phyloP scores from a whole-genome alignment of 2,329 filamentous ascomycete species.

The Hirsutella thompsonii region DNA sequence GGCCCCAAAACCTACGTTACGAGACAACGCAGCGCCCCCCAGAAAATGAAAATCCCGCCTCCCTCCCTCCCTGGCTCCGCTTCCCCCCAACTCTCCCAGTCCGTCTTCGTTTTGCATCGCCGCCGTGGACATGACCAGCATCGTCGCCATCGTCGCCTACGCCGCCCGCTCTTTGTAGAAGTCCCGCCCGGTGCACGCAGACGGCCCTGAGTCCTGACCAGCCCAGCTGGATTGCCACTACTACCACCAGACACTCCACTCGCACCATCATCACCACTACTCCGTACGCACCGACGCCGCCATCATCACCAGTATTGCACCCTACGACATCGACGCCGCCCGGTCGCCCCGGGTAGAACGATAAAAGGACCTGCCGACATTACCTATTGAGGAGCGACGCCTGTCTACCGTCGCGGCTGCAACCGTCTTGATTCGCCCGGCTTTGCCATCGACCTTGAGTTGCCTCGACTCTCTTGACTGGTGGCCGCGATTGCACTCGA shows the following conservation, averaged over 20 bases:
- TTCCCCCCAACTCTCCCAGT: slow-evolving; percentile 10
- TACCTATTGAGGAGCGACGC: too few species aligned
- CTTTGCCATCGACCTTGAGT: too few species aligned
- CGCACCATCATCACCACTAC: background rate
- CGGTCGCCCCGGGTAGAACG: too few species aligned
- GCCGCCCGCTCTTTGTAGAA: background rate
- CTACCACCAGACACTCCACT: slow-evolving; percentile 1
- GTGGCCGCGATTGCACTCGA: background rate
- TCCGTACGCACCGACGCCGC: background rate
- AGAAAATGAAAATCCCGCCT: slow-evolving; percentile 16
- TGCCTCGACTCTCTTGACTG: too few species aligned
- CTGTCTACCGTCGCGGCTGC: too few species aligned
- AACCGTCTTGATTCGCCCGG: too few species aligned
- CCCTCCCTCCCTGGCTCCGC: slow-evolving; percentile 13
- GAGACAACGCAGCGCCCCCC: slow-evolving; percentile 20
- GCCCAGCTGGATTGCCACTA: slow-evolving; percentile 2
- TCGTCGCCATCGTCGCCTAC: slow-evolving; percentile 1
- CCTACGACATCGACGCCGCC: too few species aligned
- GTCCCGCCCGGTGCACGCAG: background rate
- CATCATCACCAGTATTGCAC: background rate
- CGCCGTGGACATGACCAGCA: slow-evolving; percentile 11
- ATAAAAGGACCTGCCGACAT: too few species aligned
- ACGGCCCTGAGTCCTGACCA: background rate
- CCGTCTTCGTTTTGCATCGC: slow-evolving; percentile 11
- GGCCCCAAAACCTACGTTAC: slow-evolving; percentile 18